Percentiles rank a stretch among this genome's conserved stretches.
Conservation (phyloP, 2,329 filamentous ascomycete species). For the Beauveria scarabaeidicola region DNA sequence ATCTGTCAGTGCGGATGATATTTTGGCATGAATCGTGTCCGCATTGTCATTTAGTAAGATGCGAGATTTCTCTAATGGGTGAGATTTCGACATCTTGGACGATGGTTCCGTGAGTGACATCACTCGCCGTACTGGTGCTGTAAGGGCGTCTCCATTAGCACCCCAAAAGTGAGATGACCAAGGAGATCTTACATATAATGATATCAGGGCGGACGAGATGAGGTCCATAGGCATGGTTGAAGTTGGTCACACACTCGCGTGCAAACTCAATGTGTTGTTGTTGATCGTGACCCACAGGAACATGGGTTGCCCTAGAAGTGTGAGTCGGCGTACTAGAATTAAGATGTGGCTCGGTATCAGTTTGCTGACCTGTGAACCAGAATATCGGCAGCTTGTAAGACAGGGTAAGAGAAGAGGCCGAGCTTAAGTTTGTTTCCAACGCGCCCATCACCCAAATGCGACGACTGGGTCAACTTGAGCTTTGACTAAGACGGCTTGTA, state of each 20-base stretch:
- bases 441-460: constrained; percentile 48
- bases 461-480: constrained; percentile 52
- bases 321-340: background rate
- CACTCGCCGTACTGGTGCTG: constrained; percentile 71
- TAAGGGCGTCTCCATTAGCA: background rate
- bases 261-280: constrained; percentile 90
- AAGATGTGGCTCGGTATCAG: too few relatives aligned
- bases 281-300: constrained; percentile 96
- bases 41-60: constrained; percentile 73
- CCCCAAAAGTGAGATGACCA: background rate
- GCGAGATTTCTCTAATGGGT: constrained; percentile 59
- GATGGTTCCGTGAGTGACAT: constrained; percentile 78
- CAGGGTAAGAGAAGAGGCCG: constrained; percentile 90
- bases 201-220: constrained; percentile 59
- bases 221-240: constrained; percentile 69
- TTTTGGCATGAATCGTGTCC: constrained; percentile 56
- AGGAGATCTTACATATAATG: constrained; percentile 51
- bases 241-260: constrained; percentile 74
- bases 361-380: constrained; percentile 65
- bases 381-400: constrained; percentile 91
- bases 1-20: constrained; percentile 72
- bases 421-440: constrained; percentile 62
- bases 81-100: constrained; percentile 93
- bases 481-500: constrained; percentile 52
- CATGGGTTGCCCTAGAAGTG: constrained; percentile 65